Conservation (phyloP, 1,284 basidiomycete species). For the Trametes versicolor region DNA sequence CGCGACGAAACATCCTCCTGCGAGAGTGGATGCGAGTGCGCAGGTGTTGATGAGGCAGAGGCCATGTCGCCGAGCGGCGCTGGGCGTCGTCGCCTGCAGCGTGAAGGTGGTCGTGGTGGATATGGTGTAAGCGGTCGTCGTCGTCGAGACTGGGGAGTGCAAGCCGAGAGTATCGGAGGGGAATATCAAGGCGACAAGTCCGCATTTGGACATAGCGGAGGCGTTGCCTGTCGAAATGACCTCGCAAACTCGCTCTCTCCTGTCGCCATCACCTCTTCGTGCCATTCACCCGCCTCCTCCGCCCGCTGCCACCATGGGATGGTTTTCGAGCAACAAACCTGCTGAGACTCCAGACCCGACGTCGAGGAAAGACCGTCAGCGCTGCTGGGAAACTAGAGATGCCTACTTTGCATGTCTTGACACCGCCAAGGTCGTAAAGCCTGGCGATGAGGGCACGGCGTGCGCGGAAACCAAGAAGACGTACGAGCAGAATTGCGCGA, state of each 20-base stretch:
- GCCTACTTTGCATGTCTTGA: conserved; percentile 83
- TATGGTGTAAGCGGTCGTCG: conserved; percentile 1
- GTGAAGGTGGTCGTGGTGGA: conserved; percentile 8
- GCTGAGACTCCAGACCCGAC: conserved; percentile 53
- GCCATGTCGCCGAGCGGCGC: conserved; percentile 41
- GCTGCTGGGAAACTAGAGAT: conserved; percentile 84
- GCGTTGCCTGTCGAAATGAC: conserved; percentile 5
- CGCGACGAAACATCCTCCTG: conserved; percentile 60
- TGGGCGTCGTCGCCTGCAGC: conserved; percentile 15
- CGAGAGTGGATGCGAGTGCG: conserved; percentile 72
- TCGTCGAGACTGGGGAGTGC: conserved; percentile 9
- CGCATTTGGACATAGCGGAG: conserved; percentile 5
- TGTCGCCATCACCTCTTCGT: neutral
- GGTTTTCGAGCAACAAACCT: conserved; percentile 43
- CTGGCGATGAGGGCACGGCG: conserved; percentile 68
- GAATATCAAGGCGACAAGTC: conserved; percentile 1
- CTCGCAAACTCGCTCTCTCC: neutral
- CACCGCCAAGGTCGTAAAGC: conserved; percentile 65
- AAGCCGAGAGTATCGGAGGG: neutral
- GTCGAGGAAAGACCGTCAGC: conserved; percentile 65
- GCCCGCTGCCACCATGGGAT: conserved; percentile 44
- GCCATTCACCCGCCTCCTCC: neutral
- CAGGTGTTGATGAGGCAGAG: conserved; percentile 56
- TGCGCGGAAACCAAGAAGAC: conserved; percentile 61
- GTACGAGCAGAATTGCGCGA: conserved; percentile 78